phyloP scores from a whole-genome alignment of 345 rosid genomes.

The Syzygium aromaticum region DNA sequence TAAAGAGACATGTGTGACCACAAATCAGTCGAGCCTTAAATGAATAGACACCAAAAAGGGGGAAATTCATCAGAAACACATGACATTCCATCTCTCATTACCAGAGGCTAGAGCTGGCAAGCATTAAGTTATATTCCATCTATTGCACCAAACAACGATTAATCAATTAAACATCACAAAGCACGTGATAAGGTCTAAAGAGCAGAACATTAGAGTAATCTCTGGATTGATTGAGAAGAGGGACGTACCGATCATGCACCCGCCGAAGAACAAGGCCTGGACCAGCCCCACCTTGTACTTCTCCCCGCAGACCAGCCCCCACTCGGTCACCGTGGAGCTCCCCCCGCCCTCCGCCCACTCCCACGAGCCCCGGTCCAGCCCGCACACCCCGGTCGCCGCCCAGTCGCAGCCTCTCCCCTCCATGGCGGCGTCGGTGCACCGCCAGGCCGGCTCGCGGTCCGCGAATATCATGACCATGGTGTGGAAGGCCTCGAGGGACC shows the following conservation, averaged over 20 bases:
- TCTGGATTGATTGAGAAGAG: background rate
- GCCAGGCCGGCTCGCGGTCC: constrained; percentile 62
- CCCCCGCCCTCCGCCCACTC: constrained; percentile 50
- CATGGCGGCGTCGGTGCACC: constrained; percentile 17
- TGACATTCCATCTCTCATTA: background rate
- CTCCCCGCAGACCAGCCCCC: constrained; percentile 74
- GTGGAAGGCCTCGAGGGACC: constrained; percentile 93
- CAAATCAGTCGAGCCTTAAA: background rate
- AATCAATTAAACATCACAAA: background rate
- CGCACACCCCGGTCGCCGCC: constrained; percentile 26
- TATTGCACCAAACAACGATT: background rate
- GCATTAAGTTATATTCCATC: background rate
- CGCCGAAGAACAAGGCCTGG: constrained; percentile 76
- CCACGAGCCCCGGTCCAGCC: constrained; percentile 58
- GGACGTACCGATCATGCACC: constrained; percentile 85
- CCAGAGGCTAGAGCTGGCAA: background rate
- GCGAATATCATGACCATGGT: constrained; percentile 96
- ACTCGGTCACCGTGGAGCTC: constrained; percentile 79
- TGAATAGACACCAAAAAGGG: background rate
- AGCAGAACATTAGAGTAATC: background rate
- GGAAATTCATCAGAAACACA: background rate
- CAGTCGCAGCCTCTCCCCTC: constrained; percentile 28
- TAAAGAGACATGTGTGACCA: background rate
- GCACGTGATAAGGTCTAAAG: background rate
- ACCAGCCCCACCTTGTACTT: constrained; percentile 82